Evolutionary conservation across 768 basidiomycete species (phyloP).

Genomic region (Collybia mongolica): DNA sequence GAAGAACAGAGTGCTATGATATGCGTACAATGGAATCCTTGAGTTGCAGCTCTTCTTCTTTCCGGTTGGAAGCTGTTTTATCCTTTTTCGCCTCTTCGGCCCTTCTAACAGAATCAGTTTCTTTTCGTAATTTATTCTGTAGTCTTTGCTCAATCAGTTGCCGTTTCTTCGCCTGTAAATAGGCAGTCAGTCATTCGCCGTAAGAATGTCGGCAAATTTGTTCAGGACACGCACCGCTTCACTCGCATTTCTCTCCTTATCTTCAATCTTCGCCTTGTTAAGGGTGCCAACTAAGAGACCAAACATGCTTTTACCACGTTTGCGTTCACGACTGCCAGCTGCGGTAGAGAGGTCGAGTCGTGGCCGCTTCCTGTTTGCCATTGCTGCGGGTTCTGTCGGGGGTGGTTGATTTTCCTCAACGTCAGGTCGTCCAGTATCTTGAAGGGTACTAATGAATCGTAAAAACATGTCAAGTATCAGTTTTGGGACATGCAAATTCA

Average conservation of each 20-base stretch:
- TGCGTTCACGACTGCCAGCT: constrained; percentile 58
- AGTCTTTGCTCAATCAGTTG: constrained; percentile 82
- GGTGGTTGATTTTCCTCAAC: constrained; percentile 30
- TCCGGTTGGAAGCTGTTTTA: constrained; percentile 70
- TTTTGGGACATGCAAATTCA: not conserved
- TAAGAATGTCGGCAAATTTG: constrained; percentile 1
- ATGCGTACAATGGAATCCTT: constrained; percentile 76
- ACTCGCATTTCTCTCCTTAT: constrained; percentile 80
- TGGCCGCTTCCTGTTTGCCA: constrained; percentile 64
- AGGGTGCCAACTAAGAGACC: constrained; percentile 80
- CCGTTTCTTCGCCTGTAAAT: constrained; percentile 75
- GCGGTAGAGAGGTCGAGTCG: constrained; percentile 59
- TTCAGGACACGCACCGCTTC: constrained; percentile 65
- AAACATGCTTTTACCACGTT: constrained; percentile 88
- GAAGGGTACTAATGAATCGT: constrained; percentile 15
- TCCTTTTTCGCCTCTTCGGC: constrained; percentile 87
- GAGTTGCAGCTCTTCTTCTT: constrained; percentile 79
- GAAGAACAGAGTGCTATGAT: not conserved
- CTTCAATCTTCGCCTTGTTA: constrained; percentile 86
- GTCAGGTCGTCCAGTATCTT: constrained; percentile 28
- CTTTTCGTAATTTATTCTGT: constrained; percentile 81
- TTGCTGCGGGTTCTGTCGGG: constrained; percentile 46
- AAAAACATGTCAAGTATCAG: not conserved
- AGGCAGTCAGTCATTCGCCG: not conserved
- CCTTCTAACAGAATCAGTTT: constrained; percentile 82